These are phyloP conservation scores for Phytophthora hybrid DNA, from an alignment of 352 stramenopile species.

Conservation along the genomic window DNA sequence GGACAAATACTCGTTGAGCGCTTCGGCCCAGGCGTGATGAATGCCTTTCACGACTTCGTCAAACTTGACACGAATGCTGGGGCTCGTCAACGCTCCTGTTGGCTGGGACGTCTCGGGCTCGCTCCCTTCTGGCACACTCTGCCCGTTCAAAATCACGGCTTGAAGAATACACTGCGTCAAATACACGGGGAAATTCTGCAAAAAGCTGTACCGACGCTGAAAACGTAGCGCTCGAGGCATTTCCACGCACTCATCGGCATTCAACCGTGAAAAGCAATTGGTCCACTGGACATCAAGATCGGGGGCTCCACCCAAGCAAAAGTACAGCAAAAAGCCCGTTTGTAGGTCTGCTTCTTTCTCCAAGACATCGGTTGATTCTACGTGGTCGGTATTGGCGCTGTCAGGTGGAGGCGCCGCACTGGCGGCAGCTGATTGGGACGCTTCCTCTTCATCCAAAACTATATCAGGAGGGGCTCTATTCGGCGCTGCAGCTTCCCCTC, in stretches of 20 bases:
- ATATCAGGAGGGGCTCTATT: constrained; percentile 53
- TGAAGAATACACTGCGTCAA: constrained; percentile 68
- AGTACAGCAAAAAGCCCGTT: constrained; percentile 60
- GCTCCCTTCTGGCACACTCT: constrained; percentile 18
- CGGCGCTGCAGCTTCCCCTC: constrained; percentile 9
- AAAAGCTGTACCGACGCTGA: constrained; percentile 41
- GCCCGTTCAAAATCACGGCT: constrained; percentile 46
- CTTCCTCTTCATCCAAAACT: constrained; percentile 51
- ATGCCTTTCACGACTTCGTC: constrained; percentile 39
- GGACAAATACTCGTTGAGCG: constrained; percentile 25
- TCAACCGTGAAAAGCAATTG: constrained; percentile 45
- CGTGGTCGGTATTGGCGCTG: constrained; percentile 8
- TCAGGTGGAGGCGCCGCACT: constrained; percentile 14
- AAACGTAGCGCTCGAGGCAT: constrained; percentile 50
- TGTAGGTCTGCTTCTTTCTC: constrained; percentile 53
- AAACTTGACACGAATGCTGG: constrained; percentile 32
- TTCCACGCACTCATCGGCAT: constrained; percentile 52
- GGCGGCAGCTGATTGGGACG: constrained; percentile 17
- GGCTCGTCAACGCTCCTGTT: constrained; percentile 19
- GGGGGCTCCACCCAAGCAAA: constrained; percentile 65
- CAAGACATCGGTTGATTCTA: constrained; percentile 41
- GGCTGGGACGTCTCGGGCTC: constrained; percentile 5
- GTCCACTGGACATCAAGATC: constrained; percentile 59
- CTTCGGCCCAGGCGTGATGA: constrained; percentile 45
- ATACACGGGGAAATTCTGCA: constrained; percentile 50